A percentile compares a stretch with the other conserved stretches of the same genome.
Evolutionary conservation across 2,329 filamentous ascomycete genomes (phyloP).

Genomic region (Fusarium acutatum): DNA sequence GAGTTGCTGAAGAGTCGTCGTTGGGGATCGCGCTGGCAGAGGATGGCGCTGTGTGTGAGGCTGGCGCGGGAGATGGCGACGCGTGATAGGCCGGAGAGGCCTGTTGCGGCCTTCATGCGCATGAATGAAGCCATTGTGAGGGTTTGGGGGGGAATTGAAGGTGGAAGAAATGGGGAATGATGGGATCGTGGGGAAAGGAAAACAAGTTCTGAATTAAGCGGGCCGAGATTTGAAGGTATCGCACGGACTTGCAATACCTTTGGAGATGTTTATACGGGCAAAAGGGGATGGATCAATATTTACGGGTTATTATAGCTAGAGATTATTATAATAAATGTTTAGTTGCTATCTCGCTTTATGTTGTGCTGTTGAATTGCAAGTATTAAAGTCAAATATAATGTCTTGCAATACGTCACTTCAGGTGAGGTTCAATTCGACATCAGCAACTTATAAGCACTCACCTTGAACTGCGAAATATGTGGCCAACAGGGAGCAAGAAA

Average conservation of each 20-base stretch:
- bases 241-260: conserved; percentile 32
- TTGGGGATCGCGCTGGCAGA: conserved; percentile 37
- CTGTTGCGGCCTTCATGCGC: conserved; percentile 33
- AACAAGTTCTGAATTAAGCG: conserved; percentile 33
- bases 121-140: conserved; percentile 36
- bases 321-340: neutral
- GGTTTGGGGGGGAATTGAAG: neutral
- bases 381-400: neutral
- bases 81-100: conserved; percentile 33
- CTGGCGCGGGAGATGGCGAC: conserved; percentile 11
- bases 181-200: conserved; percentile 12
- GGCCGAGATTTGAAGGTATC: conserved; percentile 28
- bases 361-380: neutral
- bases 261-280: neutral
- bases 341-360: neutral
- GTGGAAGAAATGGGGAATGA: neutral
- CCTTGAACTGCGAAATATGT: neutral
- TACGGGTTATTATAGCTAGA: neutral
- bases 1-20: conserved; percentile 37
- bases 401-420: conserved; percentile 1
- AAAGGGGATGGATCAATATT: neutral
- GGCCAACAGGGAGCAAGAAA: neutral
- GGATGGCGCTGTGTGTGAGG: conserved; percentile 31
- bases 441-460: neutral
- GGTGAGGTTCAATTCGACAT: neutral